Conservation (phyloP, 2,329 filamentous ascomycete species). For the Colletotrichum shisoi region DNA sequence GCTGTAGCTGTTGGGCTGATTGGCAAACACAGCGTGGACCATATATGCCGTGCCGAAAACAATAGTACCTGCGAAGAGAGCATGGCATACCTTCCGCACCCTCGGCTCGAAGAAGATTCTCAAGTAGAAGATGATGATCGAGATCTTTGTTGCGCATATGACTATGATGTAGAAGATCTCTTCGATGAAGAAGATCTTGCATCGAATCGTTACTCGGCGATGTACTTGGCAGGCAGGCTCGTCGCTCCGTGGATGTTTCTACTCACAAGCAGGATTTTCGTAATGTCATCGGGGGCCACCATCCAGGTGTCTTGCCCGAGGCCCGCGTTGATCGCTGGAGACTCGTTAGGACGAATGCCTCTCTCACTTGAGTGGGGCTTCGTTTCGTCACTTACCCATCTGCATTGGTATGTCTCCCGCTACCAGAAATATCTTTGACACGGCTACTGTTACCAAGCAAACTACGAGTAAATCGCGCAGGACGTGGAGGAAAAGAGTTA, state of each 20-base stretch:
- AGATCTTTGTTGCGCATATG: not conserved
- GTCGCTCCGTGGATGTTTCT: rapidly evolving
- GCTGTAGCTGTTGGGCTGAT: not conserved
- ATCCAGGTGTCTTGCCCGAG: not conserved
- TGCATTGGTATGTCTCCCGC: not conserved
- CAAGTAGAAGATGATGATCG: slow-evolving; percentile 2
- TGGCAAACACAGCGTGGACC: slow-evolving; percentile 1
- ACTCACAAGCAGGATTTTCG: not conserved
- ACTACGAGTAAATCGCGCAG: not conserved
- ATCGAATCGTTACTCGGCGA: not conserved
- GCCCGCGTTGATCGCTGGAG: not conserved
- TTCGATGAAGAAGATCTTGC: not conserved
- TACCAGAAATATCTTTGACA: not conserved
- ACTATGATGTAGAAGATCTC: slow-evolving; percentile 3
- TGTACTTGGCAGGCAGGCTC: not conserved
- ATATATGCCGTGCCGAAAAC: not conserved
- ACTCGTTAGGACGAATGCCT: not conserved
- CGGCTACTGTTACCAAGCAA: not conserved
- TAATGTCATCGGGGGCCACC: slow-evolving; percentile 1
- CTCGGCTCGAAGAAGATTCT: slow-evolving; percentile 2
- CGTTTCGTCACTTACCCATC: not conserved
- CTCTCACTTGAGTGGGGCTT: not conserved
- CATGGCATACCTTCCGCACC: not conserved
- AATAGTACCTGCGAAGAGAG: not conserved
- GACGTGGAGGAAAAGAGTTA: not conserved